phyloP scores from a whole-genome alignment of 108 stramenopile species.

The Cyclotella atomus region DNA sequence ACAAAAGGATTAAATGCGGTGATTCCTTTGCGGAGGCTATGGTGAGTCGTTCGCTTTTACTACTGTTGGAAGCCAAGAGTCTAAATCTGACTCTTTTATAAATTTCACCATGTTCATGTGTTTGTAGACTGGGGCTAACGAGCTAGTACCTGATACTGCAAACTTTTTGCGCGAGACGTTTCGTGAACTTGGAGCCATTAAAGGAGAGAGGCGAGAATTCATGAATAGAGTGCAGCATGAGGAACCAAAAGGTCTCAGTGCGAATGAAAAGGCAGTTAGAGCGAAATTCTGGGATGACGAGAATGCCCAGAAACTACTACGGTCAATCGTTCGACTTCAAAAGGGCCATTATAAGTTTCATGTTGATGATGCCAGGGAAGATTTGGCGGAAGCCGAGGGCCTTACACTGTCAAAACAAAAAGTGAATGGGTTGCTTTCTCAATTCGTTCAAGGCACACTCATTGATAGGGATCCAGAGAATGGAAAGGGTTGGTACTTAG shows the following conservation, averaged over 20 bases:
- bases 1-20: conserved; percentile 21
- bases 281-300: conserved; percentile 19
- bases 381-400: conserved; percentile 9
- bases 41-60: not conserved
- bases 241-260: conserved; percentile 5
- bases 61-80: too few species aligned
- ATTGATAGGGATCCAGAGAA: not conserved
- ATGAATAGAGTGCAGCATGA: not conserved
- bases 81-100: too few species aligned
- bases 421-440: not conserved
- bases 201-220: conserved; percentile 7
- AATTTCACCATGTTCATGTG: too few species aligned
- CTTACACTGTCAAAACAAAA: not conserved
- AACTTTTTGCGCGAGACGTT: conserved; percentile 33
- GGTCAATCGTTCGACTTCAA: conserved; percentile 21
- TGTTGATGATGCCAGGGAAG: conserved; percentile 15
- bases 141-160: conserved; percentile 20
- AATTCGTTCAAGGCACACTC: not conserved
- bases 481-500: not conserved
- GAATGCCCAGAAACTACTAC: conserved; percentile 21
- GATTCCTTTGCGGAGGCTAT: conserved; percentile 28
- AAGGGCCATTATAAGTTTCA: not conserved
- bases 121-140: conserved; percentile 30
- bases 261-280: conserved; percentile 11
- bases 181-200: conserved; percentile 28